Base-by-base conservation (phyloP, 768 basidiomycete genomes). In the Leccinum uliginosum region DNA sequence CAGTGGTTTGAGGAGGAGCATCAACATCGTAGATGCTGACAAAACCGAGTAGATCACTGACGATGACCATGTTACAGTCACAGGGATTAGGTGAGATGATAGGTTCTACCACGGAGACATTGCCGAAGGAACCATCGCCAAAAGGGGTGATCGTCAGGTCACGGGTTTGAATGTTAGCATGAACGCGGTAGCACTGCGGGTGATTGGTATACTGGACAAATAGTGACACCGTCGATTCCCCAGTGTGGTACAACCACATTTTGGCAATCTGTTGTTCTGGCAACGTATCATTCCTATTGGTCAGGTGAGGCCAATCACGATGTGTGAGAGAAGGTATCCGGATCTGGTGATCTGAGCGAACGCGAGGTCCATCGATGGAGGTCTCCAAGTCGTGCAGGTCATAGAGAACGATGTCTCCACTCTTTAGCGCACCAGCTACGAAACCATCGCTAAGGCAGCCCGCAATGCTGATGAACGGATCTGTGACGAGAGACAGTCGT, bases 11-110 rank as follows among this genome's bases (percentile, higher is more conserved):
- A 24, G 66, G 58, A 43, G 46, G 50, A 38, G 38, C 17, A 6
- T 66, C 53, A 80, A 81, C 87, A 34, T 81, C 75, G 63, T 86
- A 90, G 4, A 89, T 71, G 54, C 76, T 82, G 45, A 91, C 70
- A 43, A 76, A 83, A 1, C 90, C 90, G 24, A 88, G 73, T 23
- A 74, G 71, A 65, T 91, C 86, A 2, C 91, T 90, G 2, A 73
- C 74, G 9, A 91, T 62, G 30, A 91, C 68, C 65, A 89, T 82
- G 63, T 76, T 80, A 11, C 66, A 62, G 51, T 80, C 75, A n/a
- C 58, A 44, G 21, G 77, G 68, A 17, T 43, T 19, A 1, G 49
- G 3, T 59, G 86, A 83, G 50, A 77, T 76, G 15, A 73, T 61
- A 3, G 85, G 81, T 12, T 71, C 67, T 9, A 89, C 27, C 34